Conservation (phyloP, 2,329 filamentous ascomycete species). For the Phoma sp. region DNA sequence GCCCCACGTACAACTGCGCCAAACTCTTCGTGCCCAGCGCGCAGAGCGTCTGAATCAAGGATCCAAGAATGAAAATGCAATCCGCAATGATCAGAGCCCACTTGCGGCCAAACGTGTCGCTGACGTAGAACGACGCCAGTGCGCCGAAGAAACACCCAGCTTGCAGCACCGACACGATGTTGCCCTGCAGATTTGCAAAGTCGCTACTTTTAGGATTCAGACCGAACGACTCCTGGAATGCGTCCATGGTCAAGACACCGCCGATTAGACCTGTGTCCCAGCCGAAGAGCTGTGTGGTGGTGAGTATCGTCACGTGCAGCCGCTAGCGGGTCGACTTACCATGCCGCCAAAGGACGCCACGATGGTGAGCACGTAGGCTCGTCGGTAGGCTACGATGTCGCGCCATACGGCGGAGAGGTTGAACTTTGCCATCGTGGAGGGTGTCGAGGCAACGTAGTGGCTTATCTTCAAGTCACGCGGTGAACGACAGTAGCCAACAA, state of each 20-base stretch:
- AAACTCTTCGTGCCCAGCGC: conserved; percentile 44
- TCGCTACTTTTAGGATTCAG: conserved; percentile 40
- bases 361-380: conserved; percentile 50
- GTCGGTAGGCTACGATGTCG: conserved; percentile 50
- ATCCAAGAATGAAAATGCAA: conserved; percentile 52
- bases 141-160: conserved; percentile 56
- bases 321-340: conserved; percentile 7
- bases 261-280: conserved; percentile 49
- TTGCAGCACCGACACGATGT: conserved; percentile 54
- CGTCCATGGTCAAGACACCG: conserved; percentile 52
- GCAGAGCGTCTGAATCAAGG: conserved; percentile 50
- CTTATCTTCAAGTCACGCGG: background rate
- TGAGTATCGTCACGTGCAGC: background rate
- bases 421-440: conserved; percentile 39
- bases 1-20: conserved; percentile 51
- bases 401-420: conserved; percentile 44
- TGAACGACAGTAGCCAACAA: background rate
- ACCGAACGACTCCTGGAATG: conserved; percentile 52
- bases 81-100: conserved; percentile 51
- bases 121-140: conserved; percentile 51
- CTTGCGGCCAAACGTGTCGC: conserved; percentile 52
- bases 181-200: conserved; percentile 51
- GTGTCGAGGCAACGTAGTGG: background rate
- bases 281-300: conserved; percentile 35
- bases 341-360: conserved; percentile 54